Evolutionary conservation across 2,329 filamentous ascomycete genomes (phyloP), one percentile per base, ranked within the genome.

Genomic region (Botrytis byssoidea): DNA sequence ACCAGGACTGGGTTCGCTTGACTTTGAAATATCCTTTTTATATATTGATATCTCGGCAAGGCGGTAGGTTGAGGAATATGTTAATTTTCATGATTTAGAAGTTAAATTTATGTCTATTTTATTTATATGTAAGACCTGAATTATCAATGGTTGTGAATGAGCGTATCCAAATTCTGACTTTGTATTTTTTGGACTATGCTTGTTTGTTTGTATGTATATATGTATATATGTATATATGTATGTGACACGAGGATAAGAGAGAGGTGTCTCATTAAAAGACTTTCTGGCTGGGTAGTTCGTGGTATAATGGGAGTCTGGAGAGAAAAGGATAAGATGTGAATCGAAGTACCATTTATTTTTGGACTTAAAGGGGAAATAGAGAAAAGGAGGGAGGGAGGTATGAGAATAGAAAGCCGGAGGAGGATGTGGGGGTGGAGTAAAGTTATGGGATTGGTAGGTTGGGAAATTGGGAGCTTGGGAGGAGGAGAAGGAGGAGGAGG

Each of bases 121-220:
- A 0, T 4, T 29, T 55, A 0, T 0, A 8, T 55, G n/a, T 29
- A n/a, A 29, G n/a, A 29, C 29, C 0, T 32, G 3, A 57, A 16
- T 9, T 18, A 29, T 18, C 14, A 29, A 29, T 4, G 51, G 51
- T 16, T 18, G n/a, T 29, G n/a, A 9, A 29, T 29, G 25, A n/a
- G 48, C 3, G 4, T 55, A 55, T 16, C n/a, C n/a, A n/a, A n/a
- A n/a, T 55, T n/a, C 25, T 16, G 14, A n/a, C n/a, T 16, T n/a
- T 55, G 25, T 6, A 25, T 51, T 55, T 0, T 55, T 7, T 55
- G 48, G 12, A 55, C 0, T n/a, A 3, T n/a, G 4, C 0, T 5
- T n/a, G 25, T 16, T 2, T n/a, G 5, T 16, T 16, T 14, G 1
- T n/a, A 7, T n/a, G 10, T 51, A 0, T 25, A 0, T n/a, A 12